Percentiles rank a stretch among this genome's conserved stretches.
Evolutionary conservation across 768 basidiomycete species (phyloP).

Genomic region (Termitomyces sp.): DNA sequence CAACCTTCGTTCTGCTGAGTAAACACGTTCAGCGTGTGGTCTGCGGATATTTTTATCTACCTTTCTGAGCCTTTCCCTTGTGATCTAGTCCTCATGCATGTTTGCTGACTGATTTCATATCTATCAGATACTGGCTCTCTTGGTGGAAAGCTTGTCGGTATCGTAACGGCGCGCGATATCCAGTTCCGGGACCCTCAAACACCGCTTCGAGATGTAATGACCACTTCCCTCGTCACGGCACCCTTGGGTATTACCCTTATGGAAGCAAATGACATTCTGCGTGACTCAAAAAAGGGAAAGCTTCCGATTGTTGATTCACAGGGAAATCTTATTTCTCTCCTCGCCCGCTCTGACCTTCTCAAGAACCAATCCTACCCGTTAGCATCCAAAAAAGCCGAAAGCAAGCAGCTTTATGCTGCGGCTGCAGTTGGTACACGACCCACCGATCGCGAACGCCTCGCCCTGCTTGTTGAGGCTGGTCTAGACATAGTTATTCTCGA

Average conservation of each 20-base stretch:
- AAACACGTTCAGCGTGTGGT: constrained; percentile 66
- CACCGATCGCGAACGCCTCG: constrained; percentile 79
- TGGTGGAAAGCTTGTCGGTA: constrained; percentile 91
- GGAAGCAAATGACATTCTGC: constrained; percentile 92
- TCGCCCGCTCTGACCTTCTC: constrained; percentile 94
- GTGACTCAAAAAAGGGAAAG: constrained; percentile 96
- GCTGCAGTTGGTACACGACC: constrained; percentile 94
- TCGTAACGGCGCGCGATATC: constrained; percentile 93
- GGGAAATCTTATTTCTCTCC: constrained; percentile 63
- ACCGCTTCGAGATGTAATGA: constrained; percentile 83
- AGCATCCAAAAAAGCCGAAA: constrained; percentile 84
- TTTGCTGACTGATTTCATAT: constrained; percentile 15
- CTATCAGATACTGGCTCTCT: constrained; percentile 73
- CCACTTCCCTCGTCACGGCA: constrained; percentile 80
- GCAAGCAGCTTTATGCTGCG: constrained; percentile 94
- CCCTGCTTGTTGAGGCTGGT: constrained; percentile 85
- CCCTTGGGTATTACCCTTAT: constrained; percentile 81
- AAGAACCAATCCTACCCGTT: constrained; percentile 97
- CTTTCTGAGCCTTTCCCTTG: constrained; percentile 29
- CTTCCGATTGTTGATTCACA: constrained; percentile 61
- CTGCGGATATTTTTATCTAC: constrained; percentile 48
- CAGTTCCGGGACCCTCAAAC: constrained; percentile 77
- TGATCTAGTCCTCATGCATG: constrained; percentile 3
- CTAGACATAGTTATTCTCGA: constrained; percentile 94
- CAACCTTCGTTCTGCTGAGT: constrained; percentile 92